A percentile compares a stretch with the other conserved stretches of the same genome.
These are phyloP conservation scores for Monilinia fructigena DNA, from an alignment of 2,329 filamentous ascomycete species.

Conservation along the genomic window DNA sequence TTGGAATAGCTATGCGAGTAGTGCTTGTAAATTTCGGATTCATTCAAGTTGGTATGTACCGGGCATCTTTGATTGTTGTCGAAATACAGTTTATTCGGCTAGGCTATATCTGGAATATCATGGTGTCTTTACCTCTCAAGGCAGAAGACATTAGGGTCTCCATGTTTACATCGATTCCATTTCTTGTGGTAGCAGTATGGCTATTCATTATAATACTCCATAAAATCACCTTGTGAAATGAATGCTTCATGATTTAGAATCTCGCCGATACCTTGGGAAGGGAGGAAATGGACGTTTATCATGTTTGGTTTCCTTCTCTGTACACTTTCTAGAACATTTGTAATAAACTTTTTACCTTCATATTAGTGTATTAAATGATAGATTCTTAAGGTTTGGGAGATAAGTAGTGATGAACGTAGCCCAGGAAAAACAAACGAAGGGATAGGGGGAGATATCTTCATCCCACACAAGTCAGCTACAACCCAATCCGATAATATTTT, in stretches of 20 bases:
- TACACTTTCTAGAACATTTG: slow-evolving; percentile 45
- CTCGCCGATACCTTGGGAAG: background rate
- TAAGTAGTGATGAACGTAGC: too few species aligned
- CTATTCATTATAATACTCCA: background rate
- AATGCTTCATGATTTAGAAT: background rate
- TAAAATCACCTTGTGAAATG: background rate
- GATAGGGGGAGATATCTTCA: slow-evolving; percentile 47
- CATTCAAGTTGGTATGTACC: slow-evolving; percentile 22
- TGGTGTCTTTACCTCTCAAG: slow-evolving; percentile 50
- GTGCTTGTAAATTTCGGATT: slow-evolving; percentile 24
- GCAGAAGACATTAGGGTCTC: slow-evolving; percentile 38
- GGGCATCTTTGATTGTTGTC: slow-evolving; percentile 24
- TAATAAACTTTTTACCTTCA: slow-evolving; percentile 48
- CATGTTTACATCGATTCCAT: slow-evolving; percentile 4
- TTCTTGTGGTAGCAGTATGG: background rate
- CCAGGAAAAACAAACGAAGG: background rate
- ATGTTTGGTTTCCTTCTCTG: background rate
- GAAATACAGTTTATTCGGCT: slow-evolving; percentile 24
- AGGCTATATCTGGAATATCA: slow-evolving; percentile 40
- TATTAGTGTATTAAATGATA: background rate
- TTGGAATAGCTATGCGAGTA: slow-evolving; percentile 28
- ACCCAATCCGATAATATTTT: slow-evolving; percentile 40
- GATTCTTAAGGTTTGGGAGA: background rate
- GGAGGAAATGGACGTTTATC: slow-evolving; percentile 47
- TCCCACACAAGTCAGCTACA: slow-evolving; percentile 54